A percentile compares a stretch with the other conserved stretches of the same genome.
Conservation (phyloP, 2,329 filamentous ascomycete species). For the Pyrenophora graminea region DNA sequence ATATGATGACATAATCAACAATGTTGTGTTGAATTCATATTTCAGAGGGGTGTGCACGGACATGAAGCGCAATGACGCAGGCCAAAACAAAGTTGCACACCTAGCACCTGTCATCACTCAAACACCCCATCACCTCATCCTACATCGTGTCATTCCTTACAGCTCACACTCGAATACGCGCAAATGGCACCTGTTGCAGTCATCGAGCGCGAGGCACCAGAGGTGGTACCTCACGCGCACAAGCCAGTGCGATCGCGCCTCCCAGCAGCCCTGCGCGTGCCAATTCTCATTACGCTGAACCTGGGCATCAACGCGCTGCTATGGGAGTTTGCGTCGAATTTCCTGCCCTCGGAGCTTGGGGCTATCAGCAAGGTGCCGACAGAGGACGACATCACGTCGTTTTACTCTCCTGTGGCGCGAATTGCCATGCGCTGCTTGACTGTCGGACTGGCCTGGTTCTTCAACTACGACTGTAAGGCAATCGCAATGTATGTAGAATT, state of each 20-base stretch:
- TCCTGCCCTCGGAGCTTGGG: constrained; percentile 68
- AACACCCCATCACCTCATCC: constrained; percentile 1
- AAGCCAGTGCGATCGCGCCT: constrained; percentile 38
- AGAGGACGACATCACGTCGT: constrained; percentile 62
- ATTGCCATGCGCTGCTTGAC: constrained; percentile 65
- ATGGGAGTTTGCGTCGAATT: constrained; percentile 64
- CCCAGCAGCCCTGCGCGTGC: constrained; percentile 46
- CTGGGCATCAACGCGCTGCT: constrained; percentile 67
- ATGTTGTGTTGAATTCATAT: no score
- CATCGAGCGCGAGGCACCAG: constrained; percentile 35
- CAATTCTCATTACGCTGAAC: constrained; percentile 55
- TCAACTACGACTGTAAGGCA: constrained; percentile 71
- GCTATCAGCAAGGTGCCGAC: constrained; percentile 64
- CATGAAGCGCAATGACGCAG: constrained; percentile 10
- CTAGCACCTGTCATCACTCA: neutral
- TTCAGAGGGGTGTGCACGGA: no score
- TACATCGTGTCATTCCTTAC: neutral
- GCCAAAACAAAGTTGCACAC: constrained; percentile 18
- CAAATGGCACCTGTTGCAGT: constrained; percentile 31
- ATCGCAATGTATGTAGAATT: neutral
- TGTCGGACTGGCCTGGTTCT: constrained; percentile 73
- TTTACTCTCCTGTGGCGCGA: constrained; percentile 54
- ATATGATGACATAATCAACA: no score
- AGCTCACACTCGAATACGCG: constrained; percentile 9
- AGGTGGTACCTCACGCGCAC: constrained; percentile 30